Percentiles rank a stretch among this genome's conserved stretches.
Conservation (phyloP, 306 rosid species). For the Acacia melanoxylon region DNA sequence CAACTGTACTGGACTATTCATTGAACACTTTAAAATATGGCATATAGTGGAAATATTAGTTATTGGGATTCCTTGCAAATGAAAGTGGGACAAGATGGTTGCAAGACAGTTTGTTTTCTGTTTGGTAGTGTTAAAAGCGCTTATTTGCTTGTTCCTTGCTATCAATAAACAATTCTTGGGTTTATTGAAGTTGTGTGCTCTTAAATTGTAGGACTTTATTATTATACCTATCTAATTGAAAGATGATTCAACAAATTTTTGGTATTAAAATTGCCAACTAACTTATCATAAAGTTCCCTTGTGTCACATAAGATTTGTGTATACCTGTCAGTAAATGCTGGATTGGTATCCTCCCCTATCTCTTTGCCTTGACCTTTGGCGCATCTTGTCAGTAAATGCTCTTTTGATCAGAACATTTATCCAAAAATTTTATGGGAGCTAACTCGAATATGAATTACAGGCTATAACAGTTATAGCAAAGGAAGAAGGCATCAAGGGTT, state of each 20-base stretch:
- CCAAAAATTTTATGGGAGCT: slow-evolving; percentile 28
- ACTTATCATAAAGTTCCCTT: not conserved
- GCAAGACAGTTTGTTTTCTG: no score
- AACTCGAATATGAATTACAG: slow-evolving; percentile 47
- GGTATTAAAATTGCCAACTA: no score
- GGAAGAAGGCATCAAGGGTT: slow-evolving; percentile 88
- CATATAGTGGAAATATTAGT: not conserved
- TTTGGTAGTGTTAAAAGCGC: no score
- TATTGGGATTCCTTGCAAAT: not conserved
- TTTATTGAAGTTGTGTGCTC: no score
- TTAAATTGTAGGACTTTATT: no score
- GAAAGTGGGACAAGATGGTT: slow-evolving; percentile 1
- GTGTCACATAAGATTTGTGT: not conserved
- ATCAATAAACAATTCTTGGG: no score
- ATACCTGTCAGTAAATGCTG: not conserved
- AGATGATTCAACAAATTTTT: no score
- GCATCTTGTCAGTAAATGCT: not conserved
- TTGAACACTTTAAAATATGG: not conserved
- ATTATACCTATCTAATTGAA: no score
- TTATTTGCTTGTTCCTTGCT: no score
- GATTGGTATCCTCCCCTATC: not conserved
- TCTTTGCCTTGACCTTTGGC: not conserved
- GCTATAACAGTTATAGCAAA: slow-evolving; percentile 73
- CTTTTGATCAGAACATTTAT: slow-evolving; percentile 44
- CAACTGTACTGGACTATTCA: not conserved